Evolutionary conservation across 1,139 yeast species (phyloP).

Genomic region (Blastobotrys aristatus): DNA sequence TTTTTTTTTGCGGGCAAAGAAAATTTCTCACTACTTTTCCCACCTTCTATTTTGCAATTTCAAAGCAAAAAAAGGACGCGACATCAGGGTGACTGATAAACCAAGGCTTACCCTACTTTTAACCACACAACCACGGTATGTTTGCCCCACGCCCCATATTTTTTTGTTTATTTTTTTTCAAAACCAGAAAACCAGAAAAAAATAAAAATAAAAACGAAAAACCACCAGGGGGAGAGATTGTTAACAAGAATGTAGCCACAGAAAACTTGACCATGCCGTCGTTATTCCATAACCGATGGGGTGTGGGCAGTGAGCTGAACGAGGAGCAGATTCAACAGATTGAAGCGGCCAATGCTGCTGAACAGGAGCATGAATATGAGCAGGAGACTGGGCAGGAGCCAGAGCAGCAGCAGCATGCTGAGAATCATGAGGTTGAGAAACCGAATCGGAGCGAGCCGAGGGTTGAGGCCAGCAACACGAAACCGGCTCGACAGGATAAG

Average conservation of each 20-base stretch:
- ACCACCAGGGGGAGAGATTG: neutral
- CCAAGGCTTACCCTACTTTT: neutral
- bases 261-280: constrained; percentile 10
- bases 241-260: neutral
- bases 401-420: constrained; percentile 1
- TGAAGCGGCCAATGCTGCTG: neutral
- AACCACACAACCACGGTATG: neutral
- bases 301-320: constrained; percentile 2
- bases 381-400: neutral
- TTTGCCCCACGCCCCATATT: neutral
- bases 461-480: neutral
- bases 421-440: neutral
- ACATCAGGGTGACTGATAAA: constrained; percentile 6
- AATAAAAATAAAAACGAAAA: no score
- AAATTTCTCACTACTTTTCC: neutral
- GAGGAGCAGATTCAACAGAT: neutral
- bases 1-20: neutral
- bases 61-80: no score
- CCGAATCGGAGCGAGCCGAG: neutral
- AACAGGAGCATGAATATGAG: neutral
- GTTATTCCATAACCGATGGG: constrained; percentile 12
- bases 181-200: neutral
- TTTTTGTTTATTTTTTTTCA: no score
- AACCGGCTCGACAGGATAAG: neutral
- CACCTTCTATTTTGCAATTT: neutral